Base-by-base conservation (phyloP, 2,329 filamentous ascomycete species). In the Clarireedia monteithiana region DNA sequence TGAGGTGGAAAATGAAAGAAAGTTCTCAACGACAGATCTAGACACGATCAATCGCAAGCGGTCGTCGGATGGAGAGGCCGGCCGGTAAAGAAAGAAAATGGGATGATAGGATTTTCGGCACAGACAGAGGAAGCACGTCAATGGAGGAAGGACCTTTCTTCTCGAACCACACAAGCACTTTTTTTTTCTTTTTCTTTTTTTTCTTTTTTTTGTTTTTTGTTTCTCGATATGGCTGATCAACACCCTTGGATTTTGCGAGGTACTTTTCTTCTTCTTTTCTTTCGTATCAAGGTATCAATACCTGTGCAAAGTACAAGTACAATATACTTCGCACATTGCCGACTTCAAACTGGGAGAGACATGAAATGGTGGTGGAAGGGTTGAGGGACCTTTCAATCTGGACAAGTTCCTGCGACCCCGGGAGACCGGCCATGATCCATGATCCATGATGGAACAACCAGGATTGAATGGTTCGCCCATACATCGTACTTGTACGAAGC, bases 311-410 rank as follows among this genome's bases (percentile, higher is more conserved):
- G 27, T 40, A 17, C 20, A 20, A 20, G 20, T 20, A 3, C 20
- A 20, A 20, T 17, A 14, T 40, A 40, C 38, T 15, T 5, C 5
- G 5, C 14, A 40, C 5, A 40, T n/a, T 40, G 17, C 38, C 9
- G 38, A 14, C 23, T 45, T 45, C n/a, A 20, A 24, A 30, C 20
- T 53, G 30, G 27, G 50, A 38, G 20, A 30, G 40, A 17, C 39
- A 47, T 53, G 5, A 53, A 53, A 30, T 53, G 39, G 39, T 53
- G 47, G 40, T 26, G 36, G 50, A 26, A 38, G 40, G 50, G 27
- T 30, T 10, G 10, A 30, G 10, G 27, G 27, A 9, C 40, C 40
- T 47, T 47, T 53, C 27, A 36, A 47, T 48, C 40, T 53, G 50
- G 50, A 53, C 40, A 20, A 34, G 17, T 38, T 38, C 42, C 34